These are phyloP conservation scores for Emergomyces pasteurianus DNA, from an alignment of 2,329 filamentous ascomycete genomes.

Conservation along the genomic window DNA sequence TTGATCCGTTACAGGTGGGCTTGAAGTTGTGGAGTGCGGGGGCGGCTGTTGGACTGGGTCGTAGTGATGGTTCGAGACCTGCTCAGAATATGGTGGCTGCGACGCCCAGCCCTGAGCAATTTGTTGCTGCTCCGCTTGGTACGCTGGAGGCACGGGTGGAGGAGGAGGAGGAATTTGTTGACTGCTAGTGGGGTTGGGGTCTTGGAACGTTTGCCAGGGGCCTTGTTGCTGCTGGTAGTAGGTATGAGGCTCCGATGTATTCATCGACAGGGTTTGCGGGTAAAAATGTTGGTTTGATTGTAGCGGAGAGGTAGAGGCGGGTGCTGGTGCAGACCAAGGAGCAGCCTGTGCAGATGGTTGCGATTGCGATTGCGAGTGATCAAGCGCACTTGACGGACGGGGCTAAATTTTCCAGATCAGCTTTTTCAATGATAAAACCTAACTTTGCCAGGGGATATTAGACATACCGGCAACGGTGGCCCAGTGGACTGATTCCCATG, in stretches of 20 bases:
- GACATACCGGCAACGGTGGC: slow-evolving; percentile 26
- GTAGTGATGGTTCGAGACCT: slow-evolving; percentile 20
- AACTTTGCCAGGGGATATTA: not conserved
- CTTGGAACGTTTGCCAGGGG: slow-evolving; percentile 16
- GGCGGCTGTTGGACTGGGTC: slow-evolving; percentile 15
- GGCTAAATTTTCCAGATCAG: slow-evolving; percentile 17
- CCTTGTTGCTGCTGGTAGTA: slow-evolving; percentile 12
- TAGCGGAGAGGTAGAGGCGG: not conserved
- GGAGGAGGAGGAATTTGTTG: slow-evolving; percentile 26
- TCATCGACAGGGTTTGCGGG: slow-evolving; percentile 5
- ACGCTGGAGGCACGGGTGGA: slow-evolving; percentile 29
- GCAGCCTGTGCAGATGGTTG: slow-evolving; percentile 10
- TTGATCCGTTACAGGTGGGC: not conserved
- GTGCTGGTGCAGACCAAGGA: slow-evolving; percentile 1
- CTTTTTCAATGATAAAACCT: not conserved
- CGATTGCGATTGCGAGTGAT: slow-evolving; percentile 12
- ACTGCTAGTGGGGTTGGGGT: slow-evolving; percentile 12
- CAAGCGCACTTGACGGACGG: slow-evolving; percentile 24
- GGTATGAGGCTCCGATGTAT: not conserved
- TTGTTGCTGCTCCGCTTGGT: slow-evolving; percentile 22
- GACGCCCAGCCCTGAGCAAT: slow-evolving; percentile 16
- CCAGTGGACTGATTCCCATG: slow-evolving; percentile 16
- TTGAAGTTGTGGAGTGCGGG: slow-evolving; percentile 5
- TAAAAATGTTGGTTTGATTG: slow-evolving; percentile 10
- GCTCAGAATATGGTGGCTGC: slow-evolving; percentile 21